phyloP scores from a whole-genome alignment of 1,139 yeast species.

The Geotrichum phurueaensis region DNA sequence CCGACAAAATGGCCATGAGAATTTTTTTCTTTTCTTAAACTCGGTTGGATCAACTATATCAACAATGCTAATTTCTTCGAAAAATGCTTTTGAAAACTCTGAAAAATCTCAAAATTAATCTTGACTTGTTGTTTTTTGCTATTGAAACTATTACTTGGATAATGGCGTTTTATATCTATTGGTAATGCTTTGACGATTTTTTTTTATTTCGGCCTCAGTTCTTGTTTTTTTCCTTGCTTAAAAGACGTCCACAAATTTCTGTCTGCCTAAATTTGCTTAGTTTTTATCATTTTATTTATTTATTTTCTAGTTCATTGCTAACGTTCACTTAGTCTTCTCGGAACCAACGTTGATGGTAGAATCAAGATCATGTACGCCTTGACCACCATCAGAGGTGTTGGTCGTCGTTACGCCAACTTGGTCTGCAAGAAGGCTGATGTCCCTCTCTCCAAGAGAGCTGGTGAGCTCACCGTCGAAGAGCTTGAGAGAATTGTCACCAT shows the following conservation, averaged over 20 bases:
- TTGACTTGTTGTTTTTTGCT: too few relatives aligned
- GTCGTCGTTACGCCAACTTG: slow-evolving; percentile 99
- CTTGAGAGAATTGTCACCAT: slow-evolving; percentile 99
- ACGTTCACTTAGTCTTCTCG: slow-evolving; percentile 67
- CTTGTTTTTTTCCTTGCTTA: neutral
- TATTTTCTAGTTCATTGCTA: neutral
- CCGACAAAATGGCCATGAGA: too few relatives aligned
- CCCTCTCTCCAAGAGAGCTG: slow-evolving; percentile 97
- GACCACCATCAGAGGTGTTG: slow-evolving; percentile 99
- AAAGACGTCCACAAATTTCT: neutral
- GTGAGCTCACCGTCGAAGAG: slow-evolving; percentile 99
- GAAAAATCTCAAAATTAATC: too few relatives aligned
- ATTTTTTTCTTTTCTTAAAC: too few relatives aligned
- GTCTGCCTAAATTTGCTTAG: neutral
- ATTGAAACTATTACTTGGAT: neutral
- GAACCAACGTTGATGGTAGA: slow-evolving; percentile 99
- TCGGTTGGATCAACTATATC: too few relatives aligned
- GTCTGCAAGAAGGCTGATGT: slow-evolving; percentile 99
- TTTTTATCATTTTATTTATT: neutral
- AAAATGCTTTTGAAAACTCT: too few relatives aligned
- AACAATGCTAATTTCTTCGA: too few relatives aligned
- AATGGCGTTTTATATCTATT: neutral
- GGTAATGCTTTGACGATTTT: neutral
- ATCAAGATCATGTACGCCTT: slow-evolving; percentile 99
- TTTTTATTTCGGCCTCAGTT: neutral